Percentiles rank a stretch among this genome's conserved stretches.
These are phyloP conservation scores for Xylariomycetidae sp. DNA, from an alignment of 2,329 filamentous ascomycete species.

Conservation along the genomic window DNA sequence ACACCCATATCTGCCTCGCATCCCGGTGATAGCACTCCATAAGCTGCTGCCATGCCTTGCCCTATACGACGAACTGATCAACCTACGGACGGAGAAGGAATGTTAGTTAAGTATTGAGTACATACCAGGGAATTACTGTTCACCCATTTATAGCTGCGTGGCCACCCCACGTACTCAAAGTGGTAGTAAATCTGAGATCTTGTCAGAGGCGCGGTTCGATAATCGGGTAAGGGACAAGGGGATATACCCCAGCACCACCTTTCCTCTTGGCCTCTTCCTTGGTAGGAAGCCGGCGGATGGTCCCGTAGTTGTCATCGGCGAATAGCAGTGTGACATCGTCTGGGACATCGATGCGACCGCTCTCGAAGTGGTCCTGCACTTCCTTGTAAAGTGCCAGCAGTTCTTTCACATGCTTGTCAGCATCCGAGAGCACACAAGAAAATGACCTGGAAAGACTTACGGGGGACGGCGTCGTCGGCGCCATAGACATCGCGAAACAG, in stretches of 20 bases:
- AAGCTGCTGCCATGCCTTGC: constrained; percentile 36
- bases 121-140: no score
- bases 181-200: constrained; percentile 43
- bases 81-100: no score
- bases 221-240: no score
- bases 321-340: constrained; percentile 55
- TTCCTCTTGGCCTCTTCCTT: constrained; percentile 42
- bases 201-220: no score
- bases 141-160: constrained; percentile 52
- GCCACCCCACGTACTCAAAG: constrained; percentile 46
- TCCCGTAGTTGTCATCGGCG: constrained; percentile 56
- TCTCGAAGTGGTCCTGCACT: constrained; percentile 53
- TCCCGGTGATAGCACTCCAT: constrained; percentile 53
- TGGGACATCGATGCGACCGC: constrained; percentile 51
- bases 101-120: no score
- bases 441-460: neutral
- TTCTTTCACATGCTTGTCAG: neutral
- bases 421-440: neutral
- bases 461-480: constrained; percentile 47
- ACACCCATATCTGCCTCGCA: constrained; percentile 58
- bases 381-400: constrained; percentile 56
- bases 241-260: constrained; percentile 42
- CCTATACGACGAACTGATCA: no score
- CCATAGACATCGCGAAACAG: no score
- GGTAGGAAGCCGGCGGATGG: constrained; percentile 49